Base-by-base conservation (phyloP, 805 yeast species). In the Spathaspora passalidarum region DNA sequence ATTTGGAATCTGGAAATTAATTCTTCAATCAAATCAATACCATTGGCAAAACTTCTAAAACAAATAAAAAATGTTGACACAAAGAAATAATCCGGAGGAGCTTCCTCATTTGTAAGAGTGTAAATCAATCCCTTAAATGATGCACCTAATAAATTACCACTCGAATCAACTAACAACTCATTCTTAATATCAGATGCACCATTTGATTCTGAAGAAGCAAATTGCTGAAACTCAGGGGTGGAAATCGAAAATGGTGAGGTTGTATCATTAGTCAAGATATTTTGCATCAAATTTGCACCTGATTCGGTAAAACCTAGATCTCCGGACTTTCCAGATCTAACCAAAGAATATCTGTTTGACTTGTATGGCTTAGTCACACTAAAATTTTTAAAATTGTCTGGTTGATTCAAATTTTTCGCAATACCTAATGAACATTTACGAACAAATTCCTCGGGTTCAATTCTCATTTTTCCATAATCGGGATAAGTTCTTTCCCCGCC, bases 1-100 rank as follows among this genome's bases (percentile, higher is more conserved):
- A 79, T 66, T 56, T 84, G 89, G 65, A 84, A 85, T 51, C 94
- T 68, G 5, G 76, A 61, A 42, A 86, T 81, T 36, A 89, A 69
- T 50, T 79, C 84, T 55, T 85, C 88, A 35, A 86, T 70, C 21
- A 91, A 68, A 49, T 85, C 88, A 25, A 75, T 69, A 1, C 91
- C 80, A 41, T 73, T 75, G 0, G 90, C 78, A 63, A 84, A 91
- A 45, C 80, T 78, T 55, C 90, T 75, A 66, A 85, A 89, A 36
- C 88, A 83, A 45, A 88, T 69, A 67, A 91, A 81, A 57, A 90
- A 87, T 0, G 94, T 80, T 0, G 94, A 80, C 2, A 80, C 72
- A 48, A 84, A 80, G 56, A 85, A 82, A 47, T 80, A 80, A 47
- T 81, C 86, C 1, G 89, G 85, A 13, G 83, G 82, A 1, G 75